phyloP scores from a whole-genome alignment of 2,329 filamentous ascomycete species.

The Calonectria hawksworthii region DNA sequence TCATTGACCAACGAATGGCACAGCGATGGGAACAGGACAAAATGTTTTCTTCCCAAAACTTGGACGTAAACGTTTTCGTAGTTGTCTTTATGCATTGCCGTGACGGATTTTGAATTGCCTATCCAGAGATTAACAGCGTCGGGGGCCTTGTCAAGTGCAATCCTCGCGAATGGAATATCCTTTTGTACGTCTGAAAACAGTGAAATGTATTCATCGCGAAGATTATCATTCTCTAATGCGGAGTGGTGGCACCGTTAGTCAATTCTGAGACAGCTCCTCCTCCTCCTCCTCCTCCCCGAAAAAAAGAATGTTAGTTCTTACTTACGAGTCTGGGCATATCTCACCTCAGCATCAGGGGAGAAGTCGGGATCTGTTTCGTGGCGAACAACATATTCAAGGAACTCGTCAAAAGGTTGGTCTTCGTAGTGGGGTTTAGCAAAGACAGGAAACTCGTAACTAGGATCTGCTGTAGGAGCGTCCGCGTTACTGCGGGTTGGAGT shows the following conservation, averaged over 20 bases:
- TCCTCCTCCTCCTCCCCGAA: no score
- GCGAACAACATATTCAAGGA: conserved; percentile 71
- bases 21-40: conserved; percentile 79
- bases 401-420: conserved; percentile 71
- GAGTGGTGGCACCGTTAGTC: background rate
- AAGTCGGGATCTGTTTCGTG: conserved; percentile 65
- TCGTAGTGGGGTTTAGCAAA: conserved; percentile 83
- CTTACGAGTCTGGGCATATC: conserved; percentile 83
- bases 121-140: conserved; percentile 90
- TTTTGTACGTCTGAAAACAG: conserved; percentile 74
- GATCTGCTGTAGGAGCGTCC: conserved; percentile 51
- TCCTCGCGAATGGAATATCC: conserved; percentile 79
- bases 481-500: conserved; percentile 50
- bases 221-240: conserved; percentile 80
- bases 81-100: conserved; percentile 84
- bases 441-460: conserved; percentile 51
- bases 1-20: conserved; percentile 80
- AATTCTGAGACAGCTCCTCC: background rate
- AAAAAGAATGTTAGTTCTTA: conserved; percentile 11
- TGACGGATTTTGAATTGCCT: conserved; percentile 78
- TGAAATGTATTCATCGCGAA: conserved; percentile 77
- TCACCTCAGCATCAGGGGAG: conserved; percentile 61
- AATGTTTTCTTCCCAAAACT: conserved; percentile 79
- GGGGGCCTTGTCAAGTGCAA: conserved; percentile 75
- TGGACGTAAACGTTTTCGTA: conserved; percentile 91